Base-by-base conservation (phyloP, 805 yeast species). In the Candida arabinofermentans region DNA sequence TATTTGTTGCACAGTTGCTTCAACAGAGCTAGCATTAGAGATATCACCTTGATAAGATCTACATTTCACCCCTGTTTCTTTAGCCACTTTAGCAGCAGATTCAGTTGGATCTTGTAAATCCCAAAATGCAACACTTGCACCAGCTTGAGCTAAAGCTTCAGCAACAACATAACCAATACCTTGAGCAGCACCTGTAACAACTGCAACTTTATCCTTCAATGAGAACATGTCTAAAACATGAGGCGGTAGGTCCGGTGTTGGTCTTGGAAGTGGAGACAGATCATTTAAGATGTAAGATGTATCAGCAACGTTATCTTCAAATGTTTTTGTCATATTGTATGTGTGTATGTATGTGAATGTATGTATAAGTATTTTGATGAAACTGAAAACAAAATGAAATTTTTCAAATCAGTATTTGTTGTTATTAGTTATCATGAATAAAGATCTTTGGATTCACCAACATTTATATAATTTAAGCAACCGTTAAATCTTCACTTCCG, bases 181-280 rank as follows among this genome's bases (percentile, higher is more conserved):
- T 22, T 64, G 56, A 16, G 65, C 66, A 7, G 69, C 61, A 10
- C 73, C 73, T 2, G 72, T 69, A 30, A 69, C 62, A n/a, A 67
- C 67, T 8, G 69, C 68, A 13, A 67, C 71, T 50, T 68, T 68
- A 9, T 69, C 71, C 53, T 62, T 62, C 47, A 69, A 57, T 8
- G 74, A 68, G 50, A 71, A 69, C 31, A 69, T 58, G 19, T 65
- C 65, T 14, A 66, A 47, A 16, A 69, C 69, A 35, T 82, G 79
- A 52, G 71, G 63, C 21, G 81, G 66, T 21, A 78, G 64, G 46
- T 64, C 58, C 37, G 89, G 89, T 6, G 71, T 67, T 36, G 72
- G 66, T 38, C 67, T 64, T 44, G 88, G 88, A 16, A 79, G 40
- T 4, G 52, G 44, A 17, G 50, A 40, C 17, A 48, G 44, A 26